Percentiles rank a stretch among this genome's conserved stretches.
phyloP scores from a whole-genome alignment of 495 filamentous ascomycete species.

The Xylaria acuta region DNA sequence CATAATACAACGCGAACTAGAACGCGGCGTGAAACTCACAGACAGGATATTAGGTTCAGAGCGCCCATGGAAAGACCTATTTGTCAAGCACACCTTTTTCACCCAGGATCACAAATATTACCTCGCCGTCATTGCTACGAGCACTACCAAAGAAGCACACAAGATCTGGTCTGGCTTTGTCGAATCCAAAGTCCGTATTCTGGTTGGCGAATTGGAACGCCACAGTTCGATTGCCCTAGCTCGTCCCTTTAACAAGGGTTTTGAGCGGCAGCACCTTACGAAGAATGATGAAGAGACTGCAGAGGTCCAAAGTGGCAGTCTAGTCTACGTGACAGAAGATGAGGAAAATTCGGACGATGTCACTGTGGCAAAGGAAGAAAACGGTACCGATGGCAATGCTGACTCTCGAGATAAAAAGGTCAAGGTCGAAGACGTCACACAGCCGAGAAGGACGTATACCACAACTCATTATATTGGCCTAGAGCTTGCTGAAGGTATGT shows the following conservation, averaged over 20 bases:
- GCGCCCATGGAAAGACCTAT: constrained; percentile 83
- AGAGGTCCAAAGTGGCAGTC: constrained; percentile 71
- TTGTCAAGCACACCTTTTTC: constrained; percentile 89
- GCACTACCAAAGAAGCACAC: constrained; percentile 83
- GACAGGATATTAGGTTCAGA: constrained; percentile 78
- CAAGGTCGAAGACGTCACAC: constrained; percentile 54
- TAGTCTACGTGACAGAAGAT: constrained; percentile 69
- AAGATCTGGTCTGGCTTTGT: constrained; percentile 88
- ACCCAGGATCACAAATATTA: constrained; percentile 93
- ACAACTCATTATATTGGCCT: constrained; percentile 90
- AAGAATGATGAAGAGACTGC: constrained; percentile 72
- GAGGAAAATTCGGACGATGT: constrained; percentile 34
- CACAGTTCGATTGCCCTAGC: constrained; percentile 77
- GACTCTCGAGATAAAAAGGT: constrained; percentile 45
- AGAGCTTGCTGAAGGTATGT: constrained; percentile 70
- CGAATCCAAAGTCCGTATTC: constrained; percentile 86
- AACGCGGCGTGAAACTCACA: constrained; percentile 77
- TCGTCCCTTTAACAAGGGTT: constrained; percentile 92
- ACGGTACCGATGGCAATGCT: constrained; percentile 46
- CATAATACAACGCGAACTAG: constrained; percentile 81
- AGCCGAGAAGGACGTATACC: constrained; percentile 68
- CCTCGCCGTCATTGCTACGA: constrained; percentile 84
- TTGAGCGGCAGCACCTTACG: constrained; percentile 79
- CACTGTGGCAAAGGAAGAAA: constrained; percentile 57
- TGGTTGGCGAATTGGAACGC: constrained; percentile 81